Evolutionary conservation across 1,284 basidiomycete species (phyloP), one percentile per base, ranked within the genome.

Genomic region (Malassezia sp.): DNA sequence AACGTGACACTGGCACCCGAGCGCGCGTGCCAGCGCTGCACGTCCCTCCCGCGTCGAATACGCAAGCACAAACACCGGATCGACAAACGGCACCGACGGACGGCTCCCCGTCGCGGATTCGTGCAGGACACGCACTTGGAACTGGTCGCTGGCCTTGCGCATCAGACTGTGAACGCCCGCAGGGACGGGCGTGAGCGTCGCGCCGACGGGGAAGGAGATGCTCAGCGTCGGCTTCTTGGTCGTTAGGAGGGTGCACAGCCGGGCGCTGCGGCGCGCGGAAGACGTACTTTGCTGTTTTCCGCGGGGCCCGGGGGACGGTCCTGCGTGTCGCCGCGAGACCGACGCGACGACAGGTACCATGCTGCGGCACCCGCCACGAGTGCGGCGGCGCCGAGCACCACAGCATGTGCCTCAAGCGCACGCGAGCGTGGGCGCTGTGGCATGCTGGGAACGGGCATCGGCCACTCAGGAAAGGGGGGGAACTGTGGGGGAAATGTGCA

Each of bases 1-100:
- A 14, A 50, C 37, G 20, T 50, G 48, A 8, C 24, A 36, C 20
- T 50, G 48, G 21, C 40, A 42, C 23, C 38, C 20, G 20, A 50
- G 23, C 9, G 48, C 48, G 12, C 48, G 30, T 9, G 42, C 42
- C 5, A 45, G 37, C 48, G 41, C 40, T 7, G 48, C 42, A 14
- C 48, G 42, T 5, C 48, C 48, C 17, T 35, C 29, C 12, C 42
- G 37, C 6, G 22, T 45, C 2, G 42, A 33, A 23, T 50, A 50
- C 4, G 35, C 31, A 11, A 50, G 31, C 11, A 41, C 11, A n/a
- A 11, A 18, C 27, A 31, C 21, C 29, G 29, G 2, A 3, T 29
- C 36, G n/a, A 31, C 47, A 24, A 29, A 27, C 2, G 30, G 26
- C 22, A 43, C 30, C 20, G 29, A 5, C 4, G 42, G 37, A 3